Conservation (phyloP, 768 basidiomycete genomes). For the Dictyophora rubrovolvata region DNA sequence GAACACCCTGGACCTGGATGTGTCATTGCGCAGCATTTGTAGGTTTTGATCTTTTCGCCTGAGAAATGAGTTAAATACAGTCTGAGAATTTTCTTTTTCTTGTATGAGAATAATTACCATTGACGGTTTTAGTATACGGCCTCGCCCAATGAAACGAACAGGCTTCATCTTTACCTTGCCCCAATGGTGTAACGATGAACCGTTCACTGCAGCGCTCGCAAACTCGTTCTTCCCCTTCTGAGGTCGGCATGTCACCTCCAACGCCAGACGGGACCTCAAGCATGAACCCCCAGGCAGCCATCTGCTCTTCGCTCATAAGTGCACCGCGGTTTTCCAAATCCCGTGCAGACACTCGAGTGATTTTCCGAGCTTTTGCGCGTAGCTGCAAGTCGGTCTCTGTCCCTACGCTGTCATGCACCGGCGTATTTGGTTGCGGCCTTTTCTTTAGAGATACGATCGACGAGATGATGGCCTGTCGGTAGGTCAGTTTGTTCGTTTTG, state of each 20-base stretch:
- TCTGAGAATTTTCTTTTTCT: too few relatives aligned
- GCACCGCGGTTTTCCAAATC: slow-evolving; percentile 38
- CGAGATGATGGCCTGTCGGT: slow-evolving; percentile 54
- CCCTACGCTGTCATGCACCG: slow-evolving; percentile 65
- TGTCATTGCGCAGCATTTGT: slow-evolving; percentile 69
- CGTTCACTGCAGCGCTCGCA: slow-evolving; percentile 75
- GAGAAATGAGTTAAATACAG: slow-evolving; percentile 5
- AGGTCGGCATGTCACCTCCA: slow-evolving; percentile 55
- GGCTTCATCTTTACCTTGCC: slow-evolving; percentile 40
- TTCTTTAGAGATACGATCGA: slow-evolving; percentile 42
- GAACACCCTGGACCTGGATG: slow-evolving; percentile 58
- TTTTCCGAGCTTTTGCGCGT: slow-evolving; percentile 45
- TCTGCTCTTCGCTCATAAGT: slow-evolving; percentile 44
- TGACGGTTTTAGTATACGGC: slow-evolving; percentile 46
- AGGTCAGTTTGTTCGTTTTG: slow-evolving; percentile 65
- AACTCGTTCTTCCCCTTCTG: slow-evolving; percentile 42
- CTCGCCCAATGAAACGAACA: slow-evolving; percentile 85
- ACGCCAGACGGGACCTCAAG: slow-evolving; percentile 52
- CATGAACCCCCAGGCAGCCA: slow-evolving; percentile 64
- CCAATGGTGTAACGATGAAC: slow-evolving; percentile 40
- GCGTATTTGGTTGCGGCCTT: slow-evolving; percentile 43
- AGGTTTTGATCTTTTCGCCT: slow-evolving; percentile 64
- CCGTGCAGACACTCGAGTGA: slow-evolving; percentile 32
- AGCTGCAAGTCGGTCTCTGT: slow-evolving; percentile 54
- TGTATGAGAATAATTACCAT: slow-evolving; percentile 38